phyloP scores from a whole-genome alignment of 2,329 filamentous ascomycete genomes.

The Apiospora sp. region DNA sequence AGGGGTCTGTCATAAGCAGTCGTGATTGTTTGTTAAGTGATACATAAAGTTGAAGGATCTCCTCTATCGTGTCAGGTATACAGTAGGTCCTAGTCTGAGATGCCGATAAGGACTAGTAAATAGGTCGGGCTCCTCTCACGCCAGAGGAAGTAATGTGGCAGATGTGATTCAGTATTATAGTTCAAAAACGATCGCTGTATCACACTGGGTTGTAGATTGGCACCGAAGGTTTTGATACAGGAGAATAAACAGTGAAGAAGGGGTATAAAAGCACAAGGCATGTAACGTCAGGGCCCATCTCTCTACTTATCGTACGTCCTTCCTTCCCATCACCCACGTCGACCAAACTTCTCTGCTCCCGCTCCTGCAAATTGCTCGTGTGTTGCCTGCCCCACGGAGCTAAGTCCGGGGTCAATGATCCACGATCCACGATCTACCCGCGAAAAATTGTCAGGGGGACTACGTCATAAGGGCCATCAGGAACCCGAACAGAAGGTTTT shows the following conservation, averaged over 20 bases:
- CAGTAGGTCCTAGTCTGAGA: not conserved
- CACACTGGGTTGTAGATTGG: not conserved
- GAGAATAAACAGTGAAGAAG: not conserved
- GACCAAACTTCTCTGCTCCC: not conserved
- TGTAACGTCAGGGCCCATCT: not conserved
- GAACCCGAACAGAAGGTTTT: conserved; percentile 8
- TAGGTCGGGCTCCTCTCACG: not conserved
- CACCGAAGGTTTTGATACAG: not conserved
- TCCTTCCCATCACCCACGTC: not conserved
- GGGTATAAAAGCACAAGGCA: not conserved
- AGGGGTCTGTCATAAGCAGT: not conserved
- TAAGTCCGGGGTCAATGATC: conserved; percentile 4
- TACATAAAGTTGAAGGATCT: not conserved
- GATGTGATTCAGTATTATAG: not conserved
- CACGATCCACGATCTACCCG: conserved; percentile 1
- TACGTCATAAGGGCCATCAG: not conserved
- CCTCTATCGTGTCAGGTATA: not conserved
- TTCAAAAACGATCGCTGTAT: not conserved
- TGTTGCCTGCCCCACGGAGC: not conserved
- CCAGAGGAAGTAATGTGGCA: not conserved
- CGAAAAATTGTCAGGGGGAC: not conserved
- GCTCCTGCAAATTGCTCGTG: not conserved
- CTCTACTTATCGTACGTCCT: not conserved
- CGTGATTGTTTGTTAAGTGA: not conserved
- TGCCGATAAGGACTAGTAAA: too few relatives aligned